A percentile compares a stretch with the other conserved stretches of the same genome.
phyloP scores from a whole-genome alignment of 805 yeast species.

The Yarrowia sp. region DNA sequence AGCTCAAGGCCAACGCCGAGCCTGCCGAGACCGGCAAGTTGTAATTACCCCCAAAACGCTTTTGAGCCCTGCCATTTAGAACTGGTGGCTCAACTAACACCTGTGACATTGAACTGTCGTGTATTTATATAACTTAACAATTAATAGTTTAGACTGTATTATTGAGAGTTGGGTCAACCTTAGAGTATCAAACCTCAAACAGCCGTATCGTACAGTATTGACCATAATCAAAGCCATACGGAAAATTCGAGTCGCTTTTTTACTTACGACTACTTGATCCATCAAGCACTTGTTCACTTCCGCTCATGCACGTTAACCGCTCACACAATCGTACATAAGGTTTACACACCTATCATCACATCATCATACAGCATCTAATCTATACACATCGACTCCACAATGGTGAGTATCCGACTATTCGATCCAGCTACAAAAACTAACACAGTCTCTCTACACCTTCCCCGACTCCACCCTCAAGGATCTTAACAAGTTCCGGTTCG shows the following conservation, averaged over 20 bases:
- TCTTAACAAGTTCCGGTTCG: constrained; percentile 69
- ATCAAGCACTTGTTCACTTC: too few relatives aligned
- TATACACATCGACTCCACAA: not conserved
- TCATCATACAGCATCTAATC: not conserved
- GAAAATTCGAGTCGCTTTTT: too few relatives aligned
- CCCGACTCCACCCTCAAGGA: constrained; percentile 57
- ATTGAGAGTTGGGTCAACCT: too few relatives aligned
- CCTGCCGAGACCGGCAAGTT: constrained; percentile 21
- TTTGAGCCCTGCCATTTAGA: not conserved
- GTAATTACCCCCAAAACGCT: not conserved
- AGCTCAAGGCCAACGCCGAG: constrained; percentile 34
- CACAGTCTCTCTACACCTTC: constrained; percentile 53
- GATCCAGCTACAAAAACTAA: not conserved
- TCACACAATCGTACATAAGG: constrained; percentile 16
- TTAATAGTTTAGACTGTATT: not conserved
- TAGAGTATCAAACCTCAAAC: not conserved
- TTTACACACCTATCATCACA: not conserved
- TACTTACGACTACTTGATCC: too few relatives aligned
- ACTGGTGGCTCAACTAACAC: not conserved
- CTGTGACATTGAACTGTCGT: constrained; percentile 22
- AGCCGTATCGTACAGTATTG: not conserved
- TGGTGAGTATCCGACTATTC: not conserved
- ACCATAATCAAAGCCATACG: not conserved
- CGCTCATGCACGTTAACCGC: not conserved
- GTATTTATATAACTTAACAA: constrained; percentile 3